Evolutionary conservation across 805 yeast genomes (phyloP).

Genomic region (Ogataea paraovalis): DNA sequence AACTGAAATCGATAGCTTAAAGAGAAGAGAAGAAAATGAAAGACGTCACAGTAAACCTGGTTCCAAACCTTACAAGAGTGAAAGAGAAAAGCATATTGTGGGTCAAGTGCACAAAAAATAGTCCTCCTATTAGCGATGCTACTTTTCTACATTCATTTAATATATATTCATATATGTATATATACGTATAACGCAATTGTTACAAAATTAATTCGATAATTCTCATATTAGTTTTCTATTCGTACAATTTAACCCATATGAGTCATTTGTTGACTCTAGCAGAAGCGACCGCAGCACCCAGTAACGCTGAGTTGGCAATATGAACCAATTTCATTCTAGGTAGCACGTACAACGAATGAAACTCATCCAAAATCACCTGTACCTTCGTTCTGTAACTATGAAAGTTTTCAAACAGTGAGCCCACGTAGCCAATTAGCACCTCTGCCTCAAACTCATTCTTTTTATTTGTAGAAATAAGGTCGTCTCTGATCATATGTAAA

Average conservation of each 20-base stretch:
- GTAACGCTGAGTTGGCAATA: conserved; percentile 43
- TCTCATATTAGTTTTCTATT: background rate
- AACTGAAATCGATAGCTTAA: conserved; percentile 65
- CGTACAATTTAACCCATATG: background rate
- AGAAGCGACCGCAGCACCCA: conserved; percentile 55
- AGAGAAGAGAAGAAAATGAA: conserved; percentile 78
- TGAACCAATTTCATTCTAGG: conserved; percentile 35
- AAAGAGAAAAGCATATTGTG: conserved; percentile 82
- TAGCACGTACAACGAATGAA: conserved; percentile 20
- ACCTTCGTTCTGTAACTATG: conserved; percentile 34
- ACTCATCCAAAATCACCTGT: conserved; percentile 17
- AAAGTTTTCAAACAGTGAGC: conserved; percentile 47
- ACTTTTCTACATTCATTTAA: background rate
- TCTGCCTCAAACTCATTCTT: background rate
- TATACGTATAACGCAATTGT: background rate
- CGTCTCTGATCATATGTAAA: conserved; percentile 25
- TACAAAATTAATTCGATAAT: background rate
- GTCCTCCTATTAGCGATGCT: background rate
- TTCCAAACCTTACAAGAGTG: conserved; percentile 54
- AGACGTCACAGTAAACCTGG: conserved; percentile 72
- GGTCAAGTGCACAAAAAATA: conserved; percentile 64
- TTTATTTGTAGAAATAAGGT: background rate
- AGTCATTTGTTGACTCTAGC: too few relatives aligned
- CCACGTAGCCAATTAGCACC: conserved; percentile 44
- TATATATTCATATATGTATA: background rate